Base-by-base conservation (phyloP, 371 early-diverging fungal genomes). In the Apophysomyces ossiformis region DNA sequence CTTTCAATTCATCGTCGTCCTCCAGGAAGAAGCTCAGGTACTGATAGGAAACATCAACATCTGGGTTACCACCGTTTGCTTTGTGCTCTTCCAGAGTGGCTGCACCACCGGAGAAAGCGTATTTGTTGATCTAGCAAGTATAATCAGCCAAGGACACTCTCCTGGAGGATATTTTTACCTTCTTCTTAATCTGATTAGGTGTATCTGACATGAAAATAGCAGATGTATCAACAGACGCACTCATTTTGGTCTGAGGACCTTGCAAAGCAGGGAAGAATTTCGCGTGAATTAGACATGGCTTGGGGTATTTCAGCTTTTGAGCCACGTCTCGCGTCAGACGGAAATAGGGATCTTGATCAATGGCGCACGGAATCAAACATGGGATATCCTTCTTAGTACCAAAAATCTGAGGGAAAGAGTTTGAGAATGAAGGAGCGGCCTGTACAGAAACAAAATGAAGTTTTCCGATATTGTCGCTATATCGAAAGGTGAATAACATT, bases 331-430 rank as follows among this genome's bases (percentile, higher is more conserved):
- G 90, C 0, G 99, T 99, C 64, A 99, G 80, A 54, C 99, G 93
- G 90, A 99, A 99, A 86, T 98, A 99, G 64, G 99, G 99, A 73
- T 99, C 99, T 86, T 99, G 99, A 77, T 99, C 99, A 71, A 99
- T 98, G 46, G 99, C 99, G 76, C 96, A 96, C 18, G 99, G 99
- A 71, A 99, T 98, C 77, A 99, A 80, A 78, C 98, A 97, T 9
- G 97, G 97, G 62, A 95, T 90, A 69, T 97, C 95, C 56, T 88
- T 89, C 70, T 92, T 92, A 9, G 74, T 71, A 32, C 98, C 98
- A 84, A 98, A 99, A 68, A 99, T 96, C 58, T 93, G 90, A 37
- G 97, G 97, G 87, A 99, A 99, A 6, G 93, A 84, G 81, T 93
- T 95, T 72, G 95, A 95, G 75, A 99, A 94, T 1, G 96, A 93